These are phyloP conservation scores for Lepidium africanum DNA, from an alignment of 345 rosid species.

Conservation along the genomic window DNA sequence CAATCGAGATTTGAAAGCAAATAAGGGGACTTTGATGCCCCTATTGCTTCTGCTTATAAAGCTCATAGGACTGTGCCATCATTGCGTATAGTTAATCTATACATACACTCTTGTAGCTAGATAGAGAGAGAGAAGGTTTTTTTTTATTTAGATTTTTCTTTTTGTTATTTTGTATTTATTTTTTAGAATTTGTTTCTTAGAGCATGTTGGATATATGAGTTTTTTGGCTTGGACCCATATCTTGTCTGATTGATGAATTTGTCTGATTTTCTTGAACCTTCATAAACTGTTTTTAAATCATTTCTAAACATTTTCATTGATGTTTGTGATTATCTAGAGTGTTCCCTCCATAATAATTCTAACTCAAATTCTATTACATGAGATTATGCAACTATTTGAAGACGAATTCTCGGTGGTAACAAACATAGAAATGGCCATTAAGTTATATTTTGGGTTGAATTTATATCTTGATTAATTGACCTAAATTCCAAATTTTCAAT, in stretches of 20 bases:
- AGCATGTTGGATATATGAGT: constrained; percentile 22
- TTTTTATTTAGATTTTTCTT: constrained; percentile 26
- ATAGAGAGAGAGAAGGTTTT: background rate
- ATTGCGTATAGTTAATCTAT: constrained; percentile 19
- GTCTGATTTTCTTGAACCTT: constrained; percentile 30
- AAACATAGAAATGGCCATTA: too few species aligned
- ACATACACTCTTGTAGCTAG: constrained; percentile 4
- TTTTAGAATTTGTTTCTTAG: constrained; percentile 29
- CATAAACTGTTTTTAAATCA: background rate
- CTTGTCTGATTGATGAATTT: constrained; percentile 29
- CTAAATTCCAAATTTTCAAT: background rate
- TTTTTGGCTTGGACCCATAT: constrained; percentile 28
- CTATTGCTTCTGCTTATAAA: constrained; percentile 26
- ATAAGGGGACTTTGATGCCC: constrained; percentile 15
- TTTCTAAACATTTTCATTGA: background rate
- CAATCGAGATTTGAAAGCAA: constrained; percentile 20
- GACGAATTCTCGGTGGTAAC: too few species aligned
- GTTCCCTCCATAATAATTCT: background rate
- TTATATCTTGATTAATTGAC: background rate
- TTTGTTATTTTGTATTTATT: constrained; percentile 30
- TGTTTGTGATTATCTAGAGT: background rate
- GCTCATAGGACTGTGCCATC: constrained; percentile 27
- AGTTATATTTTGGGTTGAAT: background rate
- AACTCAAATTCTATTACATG: too few species aligned
- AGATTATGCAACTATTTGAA: too few species aligned